Conservation (phyloP, 2,329 filamentous ascomycete genomes). For the Ascochyta clinopodiicola region DNA sequence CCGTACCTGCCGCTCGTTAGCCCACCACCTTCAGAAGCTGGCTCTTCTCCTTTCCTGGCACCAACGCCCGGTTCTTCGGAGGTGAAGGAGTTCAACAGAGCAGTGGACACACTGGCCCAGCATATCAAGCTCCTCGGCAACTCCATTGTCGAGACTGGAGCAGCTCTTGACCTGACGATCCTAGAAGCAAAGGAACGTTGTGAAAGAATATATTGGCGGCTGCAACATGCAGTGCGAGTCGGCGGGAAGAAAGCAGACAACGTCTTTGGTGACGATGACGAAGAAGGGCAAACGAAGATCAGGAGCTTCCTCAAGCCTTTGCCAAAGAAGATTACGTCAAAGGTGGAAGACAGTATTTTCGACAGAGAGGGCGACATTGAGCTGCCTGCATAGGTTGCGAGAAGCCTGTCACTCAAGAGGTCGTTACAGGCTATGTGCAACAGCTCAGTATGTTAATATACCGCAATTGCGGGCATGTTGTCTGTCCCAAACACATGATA, state of each 20-base stretch:
- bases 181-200: slow-evolving; percentile 79
- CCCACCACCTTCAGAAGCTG: slow-evolving; percentile 30
- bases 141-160: slow-evolving; percentile 76
- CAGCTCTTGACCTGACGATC: slow-evolving; percentile 60
- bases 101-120: slow-evolving; percentile 71
- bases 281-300: slow-evolving; percentile 56
- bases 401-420: too few species aligned
- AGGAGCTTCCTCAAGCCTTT: slow-evolving; percentile 21
- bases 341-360: slow-evolving; percentile 19
- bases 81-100: slow-evolving; percentile 68
- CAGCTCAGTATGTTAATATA: not conserved
- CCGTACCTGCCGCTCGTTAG: slow-evolving; percentile 40
- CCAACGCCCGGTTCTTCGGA: slow-evolving; percentile 32
- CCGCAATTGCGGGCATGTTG: too few species aligned
- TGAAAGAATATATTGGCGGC: slow-evolving; percentile 75
- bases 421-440: not conserved
- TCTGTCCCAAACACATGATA: too few species aligned
- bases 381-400: not conserved
- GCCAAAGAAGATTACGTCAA: slow-evolving; percentile 5
- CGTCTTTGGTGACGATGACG: slow-evolving; percentile 52
- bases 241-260: slow-evolving; percentile 52
- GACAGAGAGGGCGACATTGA: slow-evolving; percentile 15
- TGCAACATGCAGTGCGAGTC: slow-evolving; percentile 74
- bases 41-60: slow-evolving; percentile 23
- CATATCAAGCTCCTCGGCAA: slow-evolving; percentile 56